Evolutionary conservation across 2,329 filamentous ascomycete genomes (phyloP).

Genomic region (Xylaria sp.): DNA sequence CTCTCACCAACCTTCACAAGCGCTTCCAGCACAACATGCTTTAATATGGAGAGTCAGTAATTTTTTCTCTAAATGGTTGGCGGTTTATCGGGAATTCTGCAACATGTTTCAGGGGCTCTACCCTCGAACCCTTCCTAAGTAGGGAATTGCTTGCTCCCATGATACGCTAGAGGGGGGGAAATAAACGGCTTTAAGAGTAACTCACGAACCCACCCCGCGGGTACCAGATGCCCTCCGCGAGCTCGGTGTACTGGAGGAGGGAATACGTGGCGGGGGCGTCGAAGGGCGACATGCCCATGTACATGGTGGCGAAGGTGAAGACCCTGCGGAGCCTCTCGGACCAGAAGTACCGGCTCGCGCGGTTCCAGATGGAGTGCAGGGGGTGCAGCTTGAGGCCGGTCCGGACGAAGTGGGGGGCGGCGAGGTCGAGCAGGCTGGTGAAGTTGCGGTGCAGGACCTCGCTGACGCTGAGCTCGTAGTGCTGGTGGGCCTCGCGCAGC

Average conservation of each 20-base stretch:
- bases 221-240: slow-evolving; percentile 78
- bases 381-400: slow-evolving; percentile 67
- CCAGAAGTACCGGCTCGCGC: slow-evolving; percentile 69
- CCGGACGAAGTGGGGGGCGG: slow-evolving; percentile 59
- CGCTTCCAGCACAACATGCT: slow-evolving; percentile 65
- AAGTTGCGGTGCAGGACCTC: slow-evolving; percentile 73
- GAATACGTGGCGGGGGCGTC: slow-evolving; percentile 76
- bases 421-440: slow-evolving; percentile 58
- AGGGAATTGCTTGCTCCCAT: too few species aligned
- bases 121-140: too few species aligned
- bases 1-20: slow-evolving; percentile 65
- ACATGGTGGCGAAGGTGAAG: slow-evolving; percentile 81
- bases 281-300: slow-evolving; percentile 80
- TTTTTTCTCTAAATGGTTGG: too few species aligned
- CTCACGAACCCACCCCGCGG: slow-evolving; percentile 65
- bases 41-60: too few species aligned
- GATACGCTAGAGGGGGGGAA: too few species aligned
- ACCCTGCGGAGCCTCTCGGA: slow-evolving; percentile 69
- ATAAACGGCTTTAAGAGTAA: too few species aligned
- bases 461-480: slow-evolving; percentile 69
- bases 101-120: too few species aligned
- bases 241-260: slow-evolving; percentile 73
- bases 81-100: too few species aligned
- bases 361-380: slow-evolving; percentile 69
- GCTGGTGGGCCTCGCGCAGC: slow-evolving; percentile 66